These are phyloP conservation scores for Blepharisma stoltei DNA, from an alignment of 73 alveolate genomes.

Conservation along the genomic window DNA sequence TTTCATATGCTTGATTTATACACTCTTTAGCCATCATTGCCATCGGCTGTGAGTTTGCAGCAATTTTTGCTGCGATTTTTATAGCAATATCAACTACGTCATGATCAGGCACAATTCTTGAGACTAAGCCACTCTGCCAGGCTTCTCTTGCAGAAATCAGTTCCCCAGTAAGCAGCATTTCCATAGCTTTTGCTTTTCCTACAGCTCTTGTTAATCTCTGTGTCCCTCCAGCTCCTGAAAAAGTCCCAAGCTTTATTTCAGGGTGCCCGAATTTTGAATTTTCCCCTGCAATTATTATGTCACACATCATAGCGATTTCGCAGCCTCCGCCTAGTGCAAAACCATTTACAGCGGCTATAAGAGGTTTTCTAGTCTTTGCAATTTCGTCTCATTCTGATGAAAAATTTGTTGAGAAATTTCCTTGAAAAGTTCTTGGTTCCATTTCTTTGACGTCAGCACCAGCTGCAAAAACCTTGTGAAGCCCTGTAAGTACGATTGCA, in stretches of 20 bases:
- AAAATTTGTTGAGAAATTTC: conserved; percentile 41
- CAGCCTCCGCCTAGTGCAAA: conserved; percentile 99
- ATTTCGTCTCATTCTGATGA: conserved; percentile 62
- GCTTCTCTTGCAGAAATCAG: conserved; percentile 93
- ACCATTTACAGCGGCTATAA: conserved; percentile 98
- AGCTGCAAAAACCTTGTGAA: conserved; percentile 96
- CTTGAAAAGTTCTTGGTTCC: conserved; percentile 69
- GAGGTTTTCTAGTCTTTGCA: conserved; percentile 75
- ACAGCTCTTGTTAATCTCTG: conserved; percentile 93
- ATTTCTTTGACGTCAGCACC: conserved; percentile 97
- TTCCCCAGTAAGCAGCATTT: conserved; percentile 91
- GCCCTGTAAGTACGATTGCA: conserved; percentile 91
- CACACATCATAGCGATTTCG: conserved; percentile 98
- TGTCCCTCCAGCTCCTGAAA: conserved; percentile 98
- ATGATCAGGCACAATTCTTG: conserved; percentile 74
- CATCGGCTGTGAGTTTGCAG: conserved; percentile 72
- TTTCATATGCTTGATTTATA: conserved; percentile 87
- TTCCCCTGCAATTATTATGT: conserved; percentile 90
- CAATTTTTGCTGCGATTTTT: conserved; percentile 83
- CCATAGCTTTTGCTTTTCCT: conserved; percentile 97
- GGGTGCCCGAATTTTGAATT: conserved; percentile 97
- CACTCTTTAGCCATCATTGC: conserved; percentile 87
- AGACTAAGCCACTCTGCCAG: conserved; percentile 84
- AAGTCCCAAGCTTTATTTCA: conserved; percentile 93
- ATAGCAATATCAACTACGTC: conserved; percentile 81